A percentile compares a stretch with the other conserved stretches of the same genome.
Evolutionary conservation across 192 early-diverging fungal genomes (phyloP).

Genomic region (Glomus cerebriforme): DNA sequence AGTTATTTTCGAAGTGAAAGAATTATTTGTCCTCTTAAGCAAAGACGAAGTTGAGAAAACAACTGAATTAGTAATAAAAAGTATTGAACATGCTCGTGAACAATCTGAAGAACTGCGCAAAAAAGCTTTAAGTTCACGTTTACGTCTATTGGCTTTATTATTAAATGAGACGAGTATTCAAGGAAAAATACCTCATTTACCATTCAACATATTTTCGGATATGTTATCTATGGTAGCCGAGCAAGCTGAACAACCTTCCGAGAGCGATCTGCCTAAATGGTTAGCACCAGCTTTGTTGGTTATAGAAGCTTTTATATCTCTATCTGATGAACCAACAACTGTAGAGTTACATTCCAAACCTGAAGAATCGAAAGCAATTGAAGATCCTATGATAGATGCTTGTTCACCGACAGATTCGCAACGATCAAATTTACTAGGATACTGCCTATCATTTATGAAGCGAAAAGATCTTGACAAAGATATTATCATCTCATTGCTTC

Average conservation of each 20-base stretch:
- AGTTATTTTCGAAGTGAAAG: conserved; percentile 67
- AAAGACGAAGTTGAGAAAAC: conserved; percentile 47
- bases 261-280: conserved; percentile 48
- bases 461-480: conserved; percentile 46
- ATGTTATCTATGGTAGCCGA: conserved; percentile 34
- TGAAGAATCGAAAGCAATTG: conserved; percentile 43
- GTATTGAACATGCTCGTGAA: conserved; percentile 28
- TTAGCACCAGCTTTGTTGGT: conserved; percentile 61
- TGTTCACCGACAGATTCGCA: conserved; percentile 28
- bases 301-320: conserved; percentile 63
- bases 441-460: conserved; percentile 44
- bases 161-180: conserved; percentile 60
- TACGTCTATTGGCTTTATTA: conserved; percentile 64
- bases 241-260: conserved; percentile 16
- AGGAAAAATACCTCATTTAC: conserved; percentile 39
- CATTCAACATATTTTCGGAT: conserved; percentile 32
- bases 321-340: conserved; percentile 61
- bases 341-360: conserved; percentile 36
- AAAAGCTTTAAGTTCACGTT: conserved; percentile 44
- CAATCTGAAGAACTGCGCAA: conserved; percentile 15
- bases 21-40: conserved; percentile 59
- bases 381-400: conserved; percentile 47
- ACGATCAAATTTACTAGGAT: conserved; percentile 39
- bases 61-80: conserved; percentile 36
- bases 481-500: conserved; percentile 68